A percentile compares a stretch with the other conserved stretches of the same genome.
Evolutionary conservation across 1,284 basidiomycete species (phyloP).

Genomic region (Sparassis latifolia): DNA sequence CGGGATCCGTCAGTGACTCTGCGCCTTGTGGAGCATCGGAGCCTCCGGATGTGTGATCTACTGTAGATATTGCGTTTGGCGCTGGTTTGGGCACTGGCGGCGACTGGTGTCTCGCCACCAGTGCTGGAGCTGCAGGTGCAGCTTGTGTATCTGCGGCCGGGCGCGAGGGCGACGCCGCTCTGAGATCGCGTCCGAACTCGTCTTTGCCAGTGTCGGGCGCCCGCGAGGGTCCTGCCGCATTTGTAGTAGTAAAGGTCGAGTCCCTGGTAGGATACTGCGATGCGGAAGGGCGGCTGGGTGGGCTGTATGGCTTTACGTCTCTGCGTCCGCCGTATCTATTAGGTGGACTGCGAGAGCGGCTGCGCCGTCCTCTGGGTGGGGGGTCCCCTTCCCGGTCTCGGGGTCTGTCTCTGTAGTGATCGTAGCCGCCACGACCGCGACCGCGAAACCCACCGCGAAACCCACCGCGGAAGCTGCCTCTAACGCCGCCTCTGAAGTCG

Average conservation of each 20-base stretch:
- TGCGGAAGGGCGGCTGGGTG: slow-evolving; percentile 38
- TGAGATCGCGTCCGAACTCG: slow-evolving; percentile 77
- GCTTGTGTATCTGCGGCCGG: slow-evolving; percentile 6
- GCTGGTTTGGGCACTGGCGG: slow-evolving; percentile 10
- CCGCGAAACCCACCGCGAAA: slow-evolving; percentile 33
- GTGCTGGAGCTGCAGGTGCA: slow-evolving; percentile 4
- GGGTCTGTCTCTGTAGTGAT: slow-evolving; percentile 39
- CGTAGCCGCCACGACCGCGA: slow-evolving; percentile 34
- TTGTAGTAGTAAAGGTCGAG: background rate
- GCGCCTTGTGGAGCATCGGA: background rate
- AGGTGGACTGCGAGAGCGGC: slow-evolving; percentile 67
- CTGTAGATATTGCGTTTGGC: slow-evolving; percentile 9
- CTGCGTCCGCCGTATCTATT: slow-evolving; percentile 38
- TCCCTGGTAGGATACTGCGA: slow-evolving; percentile 12
- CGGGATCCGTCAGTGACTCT: slow-evolving; percentile 3
- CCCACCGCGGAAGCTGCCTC: slow-evolving; percentile 40
- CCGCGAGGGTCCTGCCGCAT: slow-evolving; percentile 4
- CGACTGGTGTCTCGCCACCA: slow-evolving; percentile 11
- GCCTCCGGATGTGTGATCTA: slow-evolving; percentile 8
- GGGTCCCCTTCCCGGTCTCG: slow-evolving; percentile 30
- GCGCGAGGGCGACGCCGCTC: slow-evolving; percentile 35
- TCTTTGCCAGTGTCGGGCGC: slow-evolving; percentile 43
- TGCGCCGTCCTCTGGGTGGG: slow-evolving; percentile 38
- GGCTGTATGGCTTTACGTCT: slow-evolving; percentile 50
- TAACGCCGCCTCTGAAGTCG: slow-evolving; percentile 33